Evolutionary conservation across 805 yeast genomes (phyloP).

Genomic region (Wickerhamomyces hampshirensis): DNA sequence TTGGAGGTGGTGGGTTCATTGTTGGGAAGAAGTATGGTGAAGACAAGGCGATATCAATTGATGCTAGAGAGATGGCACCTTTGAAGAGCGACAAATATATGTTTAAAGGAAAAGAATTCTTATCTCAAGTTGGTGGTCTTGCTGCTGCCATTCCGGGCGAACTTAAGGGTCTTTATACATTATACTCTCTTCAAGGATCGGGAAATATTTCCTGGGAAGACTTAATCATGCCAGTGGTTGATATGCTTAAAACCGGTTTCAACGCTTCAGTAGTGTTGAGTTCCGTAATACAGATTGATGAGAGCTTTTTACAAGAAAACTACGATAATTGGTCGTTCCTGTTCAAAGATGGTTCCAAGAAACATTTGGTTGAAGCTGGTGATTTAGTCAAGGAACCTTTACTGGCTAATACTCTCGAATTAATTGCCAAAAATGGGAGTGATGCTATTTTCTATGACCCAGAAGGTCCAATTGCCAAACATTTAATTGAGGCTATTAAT

Average conservation of each 20-base stretch:
- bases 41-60: constrained; percentile 56
- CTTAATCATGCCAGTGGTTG: constrained; percentile 69
- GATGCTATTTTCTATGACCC: constrained; percentile 81
- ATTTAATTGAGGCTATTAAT: constrained; percentile 46
- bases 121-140: constrained; percentile 76
- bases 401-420: constrained; percentile 61
- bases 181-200: constrained; percentile 59
- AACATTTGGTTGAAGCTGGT: constrained; percentile 43
- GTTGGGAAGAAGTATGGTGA: constrained; percentile 39
- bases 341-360: constrained; percentile 29
- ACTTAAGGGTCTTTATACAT: constrained; percentile 68
- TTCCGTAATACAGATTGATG: constrained; percentile 36
- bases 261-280: constrained; percentile 40
- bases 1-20: constrained; percentile 90
- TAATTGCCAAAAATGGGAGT: constrained; percentile 73
- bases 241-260: constrained; percentile 65
- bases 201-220: constrained; percentile 70
- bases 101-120: constrained; percentile 45
- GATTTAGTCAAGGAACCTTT: constrained; percentile 56
- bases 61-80: constrained; percentile 91
- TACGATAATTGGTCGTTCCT: constrained; percentile 54
- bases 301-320: constrained; percentile 27
- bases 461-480: constrained; percentile 62
- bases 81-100: constrained; percentile 52
- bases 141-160: constrained; percentile 93